These are phyloP conservation scores for Aphanomyces stellatus DNA, from an alignment of 352 stramenopile genomes.

Conservation along the genomic window DNA sequence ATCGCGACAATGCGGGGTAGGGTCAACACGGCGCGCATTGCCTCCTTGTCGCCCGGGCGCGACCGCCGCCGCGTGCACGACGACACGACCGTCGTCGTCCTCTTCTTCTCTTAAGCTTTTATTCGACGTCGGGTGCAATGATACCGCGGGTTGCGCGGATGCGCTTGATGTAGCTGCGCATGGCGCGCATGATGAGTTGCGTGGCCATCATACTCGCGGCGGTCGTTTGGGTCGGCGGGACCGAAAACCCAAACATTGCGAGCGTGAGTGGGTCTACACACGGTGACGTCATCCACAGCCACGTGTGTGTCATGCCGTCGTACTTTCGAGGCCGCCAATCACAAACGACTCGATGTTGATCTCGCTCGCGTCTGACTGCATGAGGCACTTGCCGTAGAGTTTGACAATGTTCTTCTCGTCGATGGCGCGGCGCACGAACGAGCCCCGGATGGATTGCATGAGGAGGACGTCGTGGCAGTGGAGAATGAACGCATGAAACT, in stretches of 20 bases:
- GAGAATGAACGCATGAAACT: constrained; percentile 16
- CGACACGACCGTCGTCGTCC: constrained; percentile 87
- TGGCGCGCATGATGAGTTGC: constrained; percentile 10
- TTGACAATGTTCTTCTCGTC: constrained; percentile 20
- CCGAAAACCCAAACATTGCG: constrained; percentile 13
- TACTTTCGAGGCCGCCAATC: constrained; percentile 18
- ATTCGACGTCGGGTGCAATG: not conserved
- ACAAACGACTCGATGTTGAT: constrained; percentile 20
- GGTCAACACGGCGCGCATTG: constrained; percentile 72
- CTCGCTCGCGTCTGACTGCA: constrained; percentile 17
- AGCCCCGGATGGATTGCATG: not conserved
- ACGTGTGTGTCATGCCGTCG: not conserved
- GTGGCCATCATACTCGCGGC: constrained; percentile 1
- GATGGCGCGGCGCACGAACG: not conserved
- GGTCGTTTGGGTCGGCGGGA: constrained; percentile 14
- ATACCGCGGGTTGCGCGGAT: not conserved
- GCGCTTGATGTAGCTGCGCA: constrained; percentile 13
- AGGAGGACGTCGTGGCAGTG: not conserved
- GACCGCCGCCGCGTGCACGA: constrained; percentile 84
- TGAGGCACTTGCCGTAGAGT: constrained; percentile 19
- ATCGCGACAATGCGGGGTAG: no score
- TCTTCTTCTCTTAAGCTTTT: constrained; percentile 49
- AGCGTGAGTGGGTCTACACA: constrained; percentile 15
- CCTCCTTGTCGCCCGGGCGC: constrained; percentile 68
- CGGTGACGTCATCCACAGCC: not conserved